Evolutionary conservation across 192 early-diverging fungal species (phyloP).

Genomic region (Thoreauomyces humboldtii): DNA sequence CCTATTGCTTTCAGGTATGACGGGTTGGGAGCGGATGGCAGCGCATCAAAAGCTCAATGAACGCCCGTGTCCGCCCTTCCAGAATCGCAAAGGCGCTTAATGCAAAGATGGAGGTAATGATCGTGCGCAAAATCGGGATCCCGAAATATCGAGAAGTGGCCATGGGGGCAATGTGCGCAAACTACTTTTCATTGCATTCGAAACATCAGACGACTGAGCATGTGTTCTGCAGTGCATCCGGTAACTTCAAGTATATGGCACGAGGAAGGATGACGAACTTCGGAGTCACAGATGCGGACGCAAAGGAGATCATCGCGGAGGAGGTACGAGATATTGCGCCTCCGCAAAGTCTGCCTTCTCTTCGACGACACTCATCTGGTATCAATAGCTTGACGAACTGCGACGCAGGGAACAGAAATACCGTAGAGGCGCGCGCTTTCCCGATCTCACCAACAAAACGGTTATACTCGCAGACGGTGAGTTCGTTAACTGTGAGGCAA

Average conservation of each 20-base stretch:
- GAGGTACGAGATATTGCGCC: too few species aligned
- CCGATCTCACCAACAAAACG: slow-evolving; percentile 21
- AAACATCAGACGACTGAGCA: too few species aligned
- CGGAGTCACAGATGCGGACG: slow-evolving; percentile 4
- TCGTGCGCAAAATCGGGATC: slow-evolving; percentile 40
- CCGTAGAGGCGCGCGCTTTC: slow-evolving; percentile 20
- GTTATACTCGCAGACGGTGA: slow-evolving; percentile 40
- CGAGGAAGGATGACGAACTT: too few species aligned
- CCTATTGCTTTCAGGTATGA: slow-evolving; percentile 36
- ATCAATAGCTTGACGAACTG: slow-evolving; percentile 26
- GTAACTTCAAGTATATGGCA: too few species aligned
- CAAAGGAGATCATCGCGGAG: slow-evolving; percentile 6
- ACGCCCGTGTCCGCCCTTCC: neutral
- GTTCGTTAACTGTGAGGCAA: neutral
- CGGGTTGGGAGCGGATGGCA: neutral
- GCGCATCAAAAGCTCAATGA: too few species aligned
- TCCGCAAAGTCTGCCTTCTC: too few species aligned
- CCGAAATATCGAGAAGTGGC: slow-evolving; percentile 34
- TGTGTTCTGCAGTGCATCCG: too few species aligned
- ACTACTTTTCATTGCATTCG: too few species aligned
- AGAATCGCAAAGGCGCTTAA: slow-evolving; percentile 28
- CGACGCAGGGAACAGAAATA: slow-evolving; percentile 29
- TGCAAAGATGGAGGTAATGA: slow-evolving; percentile 35
- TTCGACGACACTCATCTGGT: too few species aligned
- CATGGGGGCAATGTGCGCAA: slow-evolving; percentile 35